phyloP scores from a whole-genome alignment of 805 yeast genomes.

The Saturnispora sekii region DNA sequence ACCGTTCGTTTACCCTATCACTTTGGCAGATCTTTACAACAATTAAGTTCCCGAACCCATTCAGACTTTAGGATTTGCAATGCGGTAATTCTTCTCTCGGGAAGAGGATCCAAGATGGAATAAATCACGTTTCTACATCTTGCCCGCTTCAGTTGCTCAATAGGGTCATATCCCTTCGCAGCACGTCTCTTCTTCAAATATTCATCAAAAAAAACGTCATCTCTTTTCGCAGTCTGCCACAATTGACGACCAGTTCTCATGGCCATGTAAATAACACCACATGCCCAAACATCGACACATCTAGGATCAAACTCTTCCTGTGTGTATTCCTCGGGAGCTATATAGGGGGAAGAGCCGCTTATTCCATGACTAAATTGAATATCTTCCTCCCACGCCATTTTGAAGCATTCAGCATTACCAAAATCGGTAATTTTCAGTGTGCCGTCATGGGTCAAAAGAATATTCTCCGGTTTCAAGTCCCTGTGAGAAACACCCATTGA shows the following conservation, averaged over 20 bases:
- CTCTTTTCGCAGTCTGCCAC: conserved; percentile 76
- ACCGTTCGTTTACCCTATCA: neutral
- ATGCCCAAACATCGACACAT: conserved; percentile 82
- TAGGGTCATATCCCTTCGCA: conserved; percentile 84
- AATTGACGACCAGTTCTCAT: conserved; percentile 91
- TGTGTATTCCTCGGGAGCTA: conserved; percentile 81
- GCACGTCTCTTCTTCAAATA: conserved; percentile 74
- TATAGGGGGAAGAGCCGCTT: conserved; percentile 82
- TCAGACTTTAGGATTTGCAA: conserved; percentile 83
- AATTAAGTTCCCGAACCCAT: conserved; percentile 86
- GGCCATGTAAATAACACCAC: conserved; percentile 89
- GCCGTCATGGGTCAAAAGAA: conserved; percentile 65
- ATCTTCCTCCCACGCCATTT: conserved; percentile 75
- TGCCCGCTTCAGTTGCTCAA: conserved; percentile 74
- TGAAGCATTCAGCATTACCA: conserved; percentile 76
- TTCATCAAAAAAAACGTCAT: conserved; percentile 70
- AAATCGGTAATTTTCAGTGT: conserved; percentile 77
- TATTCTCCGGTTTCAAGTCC: conserved; percentile 82
- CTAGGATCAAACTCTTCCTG: conserved; percentile 66
- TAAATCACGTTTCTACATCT: conserved; percentile 89
- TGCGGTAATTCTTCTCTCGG: conserved; percentile 78
- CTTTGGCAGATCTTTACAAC: conserved; percentile 38
- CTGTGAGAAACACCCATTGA: conserved; percentile 84
- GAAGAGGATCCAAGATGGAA: conserved; percentile 86
- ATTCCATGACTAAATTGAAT: conserved; percentile 65